Evolutionary conservation across 176 grass and related monocot species (phyloP).

Genomic region (Triticum monococcum): DNA sequence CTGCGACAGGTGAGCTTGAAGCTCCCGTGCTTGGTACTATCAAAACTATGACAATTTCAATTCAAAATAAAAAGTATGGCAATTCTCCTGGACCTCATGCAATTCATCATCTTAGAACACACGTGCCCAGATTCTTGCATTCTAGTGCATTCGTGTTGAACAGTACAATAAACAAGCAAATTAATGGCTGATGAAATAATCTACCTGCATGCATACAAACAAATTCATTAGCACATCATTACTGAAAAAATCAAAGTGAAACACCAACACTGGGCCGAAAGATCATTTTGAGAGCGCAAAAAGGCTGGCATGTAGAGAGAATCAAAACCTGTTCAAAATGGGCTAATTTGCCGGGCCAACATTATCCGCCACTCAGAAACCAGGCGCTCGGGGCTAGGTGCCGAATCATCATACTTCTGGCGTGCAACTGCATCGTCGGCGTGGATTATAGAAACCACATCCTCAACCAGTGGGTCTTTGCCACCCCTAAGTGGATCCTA

Average conservation of each 20-base stretch:
- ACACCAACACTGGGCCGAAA: not conserved
- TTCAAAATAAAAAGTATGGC: too few species aligned
- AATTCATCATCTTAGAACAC: too few species aligned
- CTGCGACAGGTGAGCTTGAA: not conserved
- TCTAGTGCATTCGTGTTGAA: not conserved
- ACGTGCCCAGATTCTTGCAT: not conserved
- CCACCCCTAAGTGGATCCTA: conserved; percentile 95
- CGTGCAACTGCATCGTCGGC: conserved; percentile 39
- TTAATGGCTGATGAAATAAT: not conserved
- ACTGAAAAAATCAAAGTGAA: not conserved
- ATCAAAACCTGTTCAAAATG: conserved; percentile 63
- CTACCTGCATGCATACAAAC: not conserved
- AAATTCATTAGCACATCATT: not conserved
- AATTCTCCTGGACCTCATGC: not conserved
- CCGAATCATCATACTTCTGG: conserved; percentile 44
- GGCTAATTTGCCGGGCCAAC: conserved; percentile 80
- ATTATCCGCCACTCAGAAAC: conserved; percentile 91
- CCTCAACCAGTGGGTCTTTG: conserved; percentile 82
- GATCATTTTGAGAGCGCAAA: not conserved
- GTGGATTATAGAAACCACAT: conserved; percentile 68
- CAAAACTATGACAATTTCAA: too few species aligned
- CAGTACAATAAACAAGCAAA: not conserved
- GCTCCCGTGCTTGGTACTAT: not conserved
- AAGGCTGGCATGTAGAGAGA: not conserved
- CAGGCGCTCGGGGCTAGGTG: conserved; percentile 52